phyloP scores from a whole-genome alignment of 495 filamentous ascomycete species.

The Penicillium daleae region DNA sequence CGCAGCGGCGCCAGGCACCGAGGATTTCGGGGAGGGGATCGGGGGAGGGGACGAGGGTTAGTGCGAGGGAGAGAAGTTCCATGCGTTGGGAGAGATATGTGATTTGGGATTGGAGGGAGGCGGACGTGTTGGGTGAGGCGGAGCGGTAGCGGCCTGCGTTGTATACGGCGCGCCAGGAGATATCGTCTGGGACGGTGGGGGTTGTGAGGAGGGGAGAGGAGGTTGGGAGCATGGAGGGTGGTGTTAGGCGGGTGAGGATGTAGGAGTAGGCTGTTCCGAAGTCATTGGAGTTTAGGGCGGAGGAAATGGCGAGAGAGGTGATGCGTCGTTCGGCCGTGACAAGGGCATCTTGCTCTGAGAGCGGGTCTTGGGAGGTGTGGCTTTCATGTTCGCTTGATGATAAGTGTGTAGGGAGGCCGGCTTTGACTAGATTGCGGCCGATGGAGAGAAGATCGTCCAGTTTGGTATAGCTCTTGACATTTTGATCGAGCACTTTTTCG shows the following conservation, averaged over 20 bases:
- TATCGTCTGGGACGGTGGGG: slow-evolving; percentile 63
- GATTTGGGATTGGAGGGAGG: slow-evolving; percentile 43
- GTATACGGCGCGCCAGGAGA: slow-evolving; percentile 91
- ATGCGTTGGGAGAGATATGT: slow-evolving; percentile 68
- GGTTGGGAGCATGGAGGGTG: slow-evolving; percentile 37
- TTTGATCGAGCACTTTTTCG: slow-evolving; percentile 85
- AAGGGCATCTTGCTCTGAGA: slow-evolving; percentile 33
- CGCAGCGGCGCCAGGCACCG: slow-evolving; percentile 80
- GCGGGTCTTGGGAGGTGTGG: slow-evolving; percentile 7
- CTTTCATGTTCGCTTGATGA: slow-evolving; percentile 28
- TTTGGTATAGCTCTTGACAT: slow-evolving; percentile 80
- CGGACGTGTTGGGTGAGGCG: slow-evolving; percentile 32
- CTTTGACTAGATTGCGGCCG: slow-evolving; percentile 73
- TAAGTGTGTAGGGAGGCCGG: slow-evolving; percentile 54
- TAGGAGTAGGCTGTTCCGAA: slow-evolving; percentile 98
- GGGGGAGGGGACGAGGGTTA: slow-evolving; percentile 75
- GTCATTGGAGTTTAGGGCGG: slow-evolving; percentile 83
- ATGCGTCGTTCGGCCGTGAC: slow-evolving; percentile 66
- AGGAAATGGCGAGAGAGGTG: slow-evolving; percentile 84
- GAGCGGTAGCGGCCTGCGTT: slow-evolving; percentile 81
- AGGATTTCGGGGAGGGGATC: slow-evolving; percentile 82
- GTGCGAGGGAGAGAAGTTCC: slow-evolving; percentile 84
- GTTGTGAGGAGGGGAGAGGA: slow-evolving; percentile 33
- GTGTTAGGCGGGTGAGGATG: slow-evolving; percentile 69
- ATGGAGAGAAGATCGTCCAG: slow-evolving; percentile 83